Percentiles rank a stretch among this genome's conserved stretches.
These are phyloP conservation scores for Athelia psychrophila DNA, from an alignment of 1,284 basidiomycete genomes.

Conservation along the genomic window DNA sequence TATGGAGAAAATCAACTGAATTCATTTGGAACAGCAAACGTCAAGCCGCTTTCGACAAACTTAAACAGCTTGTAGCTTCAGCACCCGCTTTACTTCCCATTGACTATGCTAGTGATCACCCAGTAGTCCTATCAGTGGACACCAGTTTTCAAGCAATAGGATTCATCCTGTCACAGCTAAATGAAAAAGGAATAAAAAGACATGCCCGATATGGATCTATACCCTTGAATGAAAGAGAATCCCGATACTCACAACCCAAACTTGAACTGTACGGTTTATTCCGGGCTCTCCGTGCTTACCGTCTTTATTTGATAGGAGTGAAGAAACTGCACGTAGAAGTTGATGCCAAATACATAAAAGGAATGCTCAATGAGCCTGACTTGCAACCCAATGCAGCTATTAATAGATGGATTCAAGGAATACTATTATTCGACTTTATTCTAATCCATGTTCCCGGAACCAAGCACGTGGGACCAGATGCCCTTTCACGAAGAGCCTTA, in stretches of 20 bases:
- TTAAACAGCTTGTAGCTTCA: constrained; percentile 23
- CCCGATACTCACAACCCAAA: constrained; percentile 19
- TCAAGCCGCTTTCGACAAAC: constrained; percentile 20
- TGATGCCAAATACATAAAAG: constrained; percentile 30
- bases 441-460: constrained; percentile 6
- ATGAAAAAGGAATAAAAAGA: constrained; percentile 12
- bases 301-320: constrained; percentile 24
- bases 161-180: constrained; percentile 28
- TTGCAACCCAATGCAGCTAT: constrained; percentile 29
- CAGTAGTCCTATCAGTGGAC: constrained; percentile 27
- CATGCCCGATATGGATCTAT: constrained; percentile 7
- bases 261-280: constrained; percentile 15
- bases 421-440: constrained; percentile 10
- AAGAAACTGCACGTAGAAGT: constrained; percentile 28
- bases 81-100: constrained; percentile 22
- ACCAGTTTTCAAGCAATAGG: constrained; percentile 23
- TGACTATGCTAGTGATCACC: constrained; percentile 20
- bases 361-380: constrained; percentile 34
- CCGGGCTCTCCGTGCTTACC: constrained; percentile 4
- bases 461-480: constrained; percentile 24
- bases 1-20: constrained; percentile 16
- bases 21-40: constrained; percentile 24
- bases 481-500: constrained; percentile 22
- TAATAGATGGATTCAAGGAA: constrained; percentile 31
- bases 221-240: constrained; percentile 21